Evolutionary conservation across 192 early-diverging fungal species (phyloP), one percentile per base, ranked within the genome.

Genomic region (Podila clonocystis): DNA sequence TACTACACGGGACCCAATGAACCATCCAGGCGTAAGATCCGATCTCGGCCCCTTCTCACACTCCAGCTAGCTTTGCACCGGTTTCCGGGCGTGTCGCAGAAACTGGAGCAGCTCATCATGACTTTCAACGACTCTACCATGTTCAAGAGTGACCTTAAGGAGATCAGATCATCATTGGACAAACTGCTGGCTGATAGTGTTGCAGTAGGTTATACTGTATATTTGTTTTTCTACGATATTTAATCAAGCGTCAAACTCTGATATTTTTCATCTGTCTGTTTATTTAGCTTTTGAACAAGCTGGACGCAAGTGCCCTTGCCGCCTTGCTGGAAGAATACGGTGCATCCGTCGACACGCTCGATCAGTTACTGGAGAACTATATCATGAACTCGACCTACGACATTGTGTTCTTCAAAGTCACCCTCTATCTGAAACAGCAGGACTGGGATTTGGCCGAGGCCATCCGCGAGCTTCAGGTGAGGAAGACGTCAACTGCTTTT

Each of bases 301-400:
- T 85, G 20, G 80, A 82, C 31, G 19, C 65, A 9, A 24, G 29
- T 9, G 50, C 78, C 2, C 55, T 78, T 3, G 59, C 59, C 0
- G 55, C 68, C 9, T 29, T 82, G 2, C 30, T 82, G 58, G 62
- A 82, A 17, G 66, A 70, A 19, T 72, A 74, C 38, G 31, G 30
- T 19, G 57, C 69, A 5, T 78, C 71, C 17, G 63, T 61, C 4
- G 49, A 71, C 9, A 55, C 24, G n/a, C 36, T 85, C 15, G 67
- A 85, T 30, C 74, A 82, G 11, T 67, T 82, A 3, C 65, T 79
- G 60, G 84, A 85, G 49, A 85, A 82, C 62, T 75, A 86, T 58
- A 79, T 88, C n/a, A 88, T 88, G 87, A 85, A 88, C 34, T 72
- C 80, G n/a, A 85, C 80, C 12, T 88, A 88, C 38, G 87, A 88